phyloP scores from a whole-genome alignment of 495 filamentous ascomycete genomes.

The Neurospora sp. region DNA sequence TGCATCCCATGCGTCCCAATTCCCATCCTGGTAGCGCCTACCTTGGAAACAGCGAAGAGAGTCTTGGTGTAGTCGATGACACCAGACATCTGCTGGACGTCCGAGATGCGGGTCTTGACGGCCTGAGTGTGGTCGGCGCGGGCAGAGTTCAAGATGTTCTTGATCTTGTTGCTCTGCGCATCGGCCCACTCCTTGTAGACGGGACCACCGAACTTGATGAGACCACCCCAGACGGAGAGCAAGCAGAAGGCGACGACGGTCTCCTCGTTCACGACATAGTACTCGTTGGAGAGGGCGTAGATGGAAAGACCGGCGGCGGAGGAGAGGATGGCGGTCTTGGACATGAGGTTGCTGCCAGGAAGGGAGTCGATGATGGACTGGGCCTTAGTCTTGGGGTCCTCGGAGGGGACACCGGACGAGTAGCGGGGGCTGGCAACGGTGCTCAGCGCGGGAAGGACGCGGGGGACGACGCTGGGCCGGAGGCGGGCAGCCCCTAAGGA shows the following conservation, averaged over 20 bases:
- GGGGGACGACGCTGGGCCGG: conserved; percentile 60
- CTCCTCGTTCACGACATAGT: conserved; percentile 99
- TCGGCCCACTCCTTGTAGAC: conserved; percentile 89
- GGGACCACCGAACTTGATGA: conserved; percentile 86
- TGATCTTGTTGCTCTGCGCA: conserved; percentile 75
- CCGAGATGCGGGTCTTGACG: conserved; percentile 85
- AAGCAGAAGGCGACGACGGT: conserved; percentile 82
- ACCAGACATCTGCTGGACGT: conserved; percentile 80
- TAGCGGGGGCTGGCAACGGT: conserved; percentile 52
- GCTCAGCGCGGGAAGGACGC: conserved; percentile 61
- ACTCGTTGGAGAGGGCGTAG: conserved; percentile 97
- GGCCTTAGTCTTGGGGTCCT: conserved; percentile 87
- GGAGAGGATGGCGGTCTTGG: conserved; percentile 94
- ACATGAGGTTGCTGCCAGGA: conserved; percentile 72
- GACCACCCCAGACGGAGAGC: conserved; percentile 76
- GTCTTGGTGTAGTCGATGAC: conserved; percentile 95
- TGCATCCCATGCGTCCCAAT: not conserved
- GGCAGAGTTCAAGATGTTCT: conserved; percentile 83
- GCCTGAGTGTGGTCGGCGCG: conserved; percentile 89
- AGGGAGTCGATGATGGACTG: conserved; percentile 88
- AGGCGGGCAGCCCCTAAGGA: conserved; percentile 74
- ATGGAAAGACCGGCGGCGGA: conserved; percentile 81
- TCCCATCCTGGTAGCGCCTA: conserved; percentile 25
- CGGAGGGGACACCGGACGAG: conserved; percentile 64
- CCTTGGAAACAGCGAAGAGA: conserved; percentile 97